A percentile compares a stretch with the other conserved stretches of the same genome.
phyloP scores from a whole-genome alignment of 2,329 filamentous ascomycete species.

The Aspergillus chevalieri region DNA sequence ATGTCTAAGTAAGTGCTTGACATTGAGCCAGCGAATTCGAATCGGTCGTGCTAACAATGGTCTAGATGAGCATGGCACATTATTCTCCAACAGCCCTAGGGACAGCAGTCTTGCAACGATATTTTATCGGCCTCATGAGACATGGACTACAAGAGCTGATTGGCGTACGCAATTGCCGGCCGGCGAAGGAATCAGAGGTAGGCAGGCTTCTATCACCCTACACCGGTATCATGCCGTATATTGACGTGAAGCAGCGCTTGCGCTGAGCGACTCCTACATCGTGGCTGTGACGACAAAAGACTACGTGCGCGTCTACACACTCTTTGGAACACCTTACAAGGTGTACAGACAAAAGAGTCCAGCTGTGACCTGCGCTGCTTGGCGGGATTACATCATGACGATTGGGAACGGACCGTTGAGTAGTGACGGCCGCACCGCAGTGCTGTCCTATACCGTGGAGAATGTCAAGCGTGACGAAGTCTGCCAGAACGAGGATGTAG shows the following conservation, averaged over 20 bases:
- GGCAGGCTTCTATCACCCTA: slow-evolving; percentile 1
- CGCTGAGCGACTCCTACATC: slow-evolving; percentile 83
- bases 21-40: too few relatives aligned
- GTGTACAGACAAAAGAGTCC: slow-evolving; percentile 92
- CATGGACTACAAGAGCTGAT: slow-evolving; percentile 84
- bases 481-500: slow-evolving; percentile 88
- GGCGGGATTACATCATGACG: slow-evolving; percentile 93
- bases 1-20: slow-evolving; percentile 59
- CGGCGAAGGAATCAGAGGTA: slow-evolving; percentile 69
- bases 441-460: slow-evolving; percentile 83
- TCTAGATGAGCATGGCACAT: slow-evolving; percentile 65
- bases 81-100: slow-evolving; percentile 74
- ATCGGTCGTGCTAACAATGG: slow-evolving; percentile 14
- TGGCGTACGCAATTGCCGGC: slow-evolving; percentile 84
- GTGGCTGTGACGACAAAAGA: slow-evolving; percentile 80
- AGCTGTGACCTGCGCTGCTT: slow-evolving; percentile 87
- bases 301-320: slow-evolving; percentile 86
- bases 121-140: slow-evolving; percentile 97
- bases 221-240: background rate
- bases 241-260: slow-evolving; percentile 57
- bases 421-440: slow-evolving; percentile 64
- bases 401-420: slow-evolving; percentile 86
- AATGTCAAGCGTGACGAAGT: slow-evolving; percentile 90
- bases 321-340: slow-evolving; percentile 83
- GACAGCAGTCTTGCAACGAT: slow-evolving; percentile 67